A percentile compares a stretch with the other conserved stretches of the same genome.
These are phyloP conservation scores for Rhizophagus prolifer DNA, from an alignment of 192 early-diverging fungal species.

Conservation along the genomic window DNA sequence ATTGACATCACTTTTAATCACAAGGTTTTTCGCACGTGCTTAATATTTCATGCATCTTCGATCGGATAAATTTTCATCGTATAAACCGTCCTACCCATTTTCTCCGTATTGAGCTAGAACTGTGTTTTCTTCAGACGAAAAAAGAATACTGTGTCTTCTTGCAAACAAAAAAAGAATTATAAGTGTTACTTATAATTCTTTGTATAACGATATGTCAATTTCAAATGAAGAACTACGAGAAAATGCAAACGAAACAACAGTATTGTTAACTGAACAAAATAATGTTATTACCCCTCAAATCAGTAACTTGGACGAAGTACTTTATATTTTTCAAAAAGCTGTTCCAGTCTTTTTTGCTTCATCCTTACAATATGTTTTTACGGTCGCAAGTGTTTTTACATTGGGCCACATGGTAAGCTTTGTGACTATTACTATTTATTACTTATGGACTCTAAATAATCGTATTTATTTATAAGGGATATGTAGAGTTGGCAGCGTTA, in stretches of 20 bases:
- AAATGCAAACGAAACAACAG: background rate
- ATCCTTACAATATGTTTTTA: slow-evolving; percentile 66
- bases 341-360: slow-evolving; percentile 61
- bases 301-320: slow-evolving; percentile 6
- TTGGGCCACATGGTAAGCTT: slow-evolving; percentile 60
- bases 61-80: background rate
- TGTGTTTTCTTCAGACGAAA: background rate
- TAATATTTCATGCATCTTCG: background rate
- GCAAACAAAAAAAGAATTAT: background rate
- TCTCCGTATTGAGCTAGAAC: background rate
- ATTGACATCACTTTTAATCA: background rate
- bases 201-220: background rate
- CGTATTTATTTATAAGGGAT: slow-evolving; percentile 34
- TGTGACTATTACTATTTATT: background rate
- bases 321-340: slow-evolving; percentile 36
- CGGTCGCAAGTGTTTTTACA: slow-evolving; percentile 61
- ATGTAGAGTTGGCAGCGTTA: slow-evolving; percentile 65
- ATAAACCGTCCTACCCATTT: background rate
- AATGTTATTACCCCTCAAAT: background rate
- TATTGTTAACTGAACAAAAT: background rate
- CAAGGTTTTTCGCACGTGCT: background rate
- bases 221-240: background rate
- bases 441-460: background rate
- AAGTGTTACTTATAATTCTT: background rate
- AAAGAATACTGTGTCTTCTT: background rate